Evolutionary conservation across 495 filamentous ascomycete species (phyloP).

Genomic region (Hypoxylon lenormandii): DNA sequence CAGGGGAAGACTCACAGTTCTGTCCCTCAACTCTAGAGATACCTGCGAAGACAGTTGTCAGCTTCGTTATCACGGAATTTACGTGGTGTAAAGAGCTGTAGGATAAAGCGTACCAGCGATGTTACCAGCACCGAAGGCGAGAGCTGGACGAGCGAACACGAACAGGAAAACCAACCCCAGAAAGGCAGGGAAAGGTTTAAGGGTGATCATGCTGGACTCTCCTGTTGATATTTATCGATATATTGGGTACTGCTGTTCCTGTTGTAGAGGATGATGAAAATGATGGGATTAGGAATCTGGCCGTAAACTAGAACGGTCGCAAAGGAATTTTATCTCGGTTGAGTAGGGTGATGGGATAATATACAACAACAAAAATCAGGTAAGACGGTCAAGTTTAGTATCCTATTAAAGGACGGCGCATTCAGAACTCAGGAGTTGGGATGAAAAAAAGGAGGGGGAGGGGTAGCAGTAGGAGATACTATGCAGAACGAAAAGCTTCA

Average conservation of each 20-base stretch:
- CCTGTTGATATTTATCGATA: slow-evolving; percentile 9
- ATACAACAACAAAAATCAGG: slow-evolving; percentile 10
- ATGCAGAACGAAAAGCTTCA: slow-evolving; percentile 3
- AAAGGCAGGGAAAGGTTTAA: slow-evolving; percentile 58
- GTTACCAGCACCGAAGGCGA: slow-evolving; percentile 90
- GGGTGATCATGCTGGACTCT: slow-evolving; percentile 53
- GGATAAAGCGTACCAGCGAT: slow-evolving; percentile 64
- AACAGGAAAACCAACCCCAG: slow-evolving; percentile 60
- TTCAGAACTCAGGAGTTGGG: slow-evolving; percentile 20
- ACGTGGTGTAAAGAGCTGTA: not conserved
- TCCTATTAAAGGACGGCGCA: slow-evolving; percentile 28
- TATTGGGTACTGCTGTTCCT: slow-evolving; percentile 16
- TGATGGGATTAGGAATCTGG: slow-evolving; percentile 11
- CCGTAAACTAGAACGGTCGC: slow-evolving; percentile 6
- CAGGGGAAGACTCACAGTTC: slow-evolving; percentile 68
- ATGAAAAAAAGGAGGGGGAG: slow-evolving; percentile 46
- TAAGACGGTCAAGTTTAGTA: slow-evolving; percentile 16
- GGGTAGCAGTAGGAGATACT: slow-evolving; percentile 30
- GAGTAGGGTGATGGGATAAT: slow-evolving; percentile 3
- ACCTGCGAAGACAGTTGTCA: slow-evolving; percentile 58
- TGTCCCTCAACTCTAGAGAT: slow-evolving; percentile 81
- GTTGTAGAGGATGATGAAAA: slow-evolving; percentile 7
- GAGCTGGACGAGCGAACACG: slow-evolving; percentile 68
- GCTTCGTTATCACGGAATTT: slow-evolving; percentile 2
- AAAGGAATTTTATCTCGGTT: slow-evolving; percentile 14